Conservation (phyloP, 2,329 filamentous ascomycete genomes). For the Aschersonia sp. region DNA sequence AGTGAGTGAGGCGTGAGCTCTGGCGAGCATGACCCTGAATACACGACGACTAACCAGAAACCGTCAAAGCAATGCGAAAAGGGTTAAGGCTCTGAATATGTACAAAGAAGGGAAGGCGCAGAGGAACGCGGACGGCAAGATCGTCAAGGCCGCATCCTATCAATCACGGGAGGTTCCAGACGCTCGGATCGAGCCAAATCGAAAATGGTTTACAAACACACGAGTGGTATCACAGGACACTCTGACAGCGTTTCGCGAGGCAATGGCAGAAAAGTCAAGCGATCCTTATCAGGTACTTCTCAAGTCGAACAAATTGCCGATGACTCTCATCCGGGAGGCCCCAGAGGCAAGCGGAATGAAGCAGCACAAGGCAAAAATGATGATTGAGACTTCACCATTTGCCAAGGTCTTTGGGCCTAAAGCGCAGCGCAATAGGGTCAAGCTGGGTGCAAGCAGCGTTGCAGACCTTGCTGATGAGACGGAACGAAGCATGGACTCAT, state of each 20-base stretch:
- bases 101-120: conserved; percentile 75
- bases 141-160: conserved; percentile 70
- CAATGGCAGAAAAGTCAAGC: conserved; percentile 76
- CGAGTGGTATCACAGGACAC: conserved; percentile 80
- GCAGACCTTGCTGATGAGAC: conserved; percentile 70
- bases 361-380: conserved; percentile 87
- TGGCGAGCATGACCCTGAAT: conserved; percentile 2
- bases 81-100: conserved; percentile 78
- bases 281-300: conserved; percentile 92
- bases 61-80: conserved; percentile 51
- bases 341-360: conserved; percentile 69
- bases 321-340: conserved; percentile 80
- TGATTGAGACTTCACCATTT: conserved; percentile 77
- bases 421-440: conserved; percentile 81
- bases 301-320: conserved; percentile 92
- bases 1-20: background rate
- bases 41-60: conserved; percentile 1
- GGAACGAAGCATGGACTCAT: conserved; percentile 66
- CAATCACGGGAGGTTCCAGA: conserved; percentile 70
- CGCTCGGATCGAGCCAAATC: conserved; percentile 85
- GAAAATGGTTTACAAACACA: conserved; percentile 97
- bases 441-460: conserved; percentile 70
- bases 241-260: conserved; percentile 72
- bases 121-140: conserved; percentile 69
- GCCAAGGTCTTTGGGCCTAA: conserved; percentile 85